Base-by-base conservation (phyloP, 345 rosid species). In the Conringia planisiliqua region DNA sequence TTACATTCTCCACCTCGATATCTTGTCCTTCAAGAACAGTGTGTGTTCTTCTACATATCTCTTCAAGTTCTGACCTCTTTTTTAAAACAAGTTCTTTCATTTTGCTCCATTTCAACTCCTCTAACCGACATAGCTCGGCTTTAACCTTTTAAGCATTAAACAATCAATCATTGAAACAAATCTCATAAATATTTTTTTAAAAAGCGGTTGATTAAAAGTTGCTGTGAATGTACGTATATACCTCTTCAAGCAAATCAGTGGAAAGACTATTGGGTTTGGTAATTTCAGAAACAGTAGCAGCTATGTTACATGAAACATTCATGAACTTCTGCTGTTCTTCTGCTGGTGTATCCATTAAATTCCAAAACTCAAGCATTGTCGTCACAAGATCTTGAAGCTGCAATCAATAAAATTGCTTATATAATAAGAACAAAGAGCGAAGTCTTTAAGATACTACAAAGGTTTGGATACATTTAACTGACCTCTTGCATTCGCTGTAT, bases 331-430 rank as follows among this genome's bases (percentile, higher is more conserved):
- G 97, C 71, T 95, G 99, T 75, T 95, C 98, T 62, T 92, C 96
- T 40, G 86, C 62, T 64, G 98, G 98, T 66, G 98, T 95, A 63
- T 95, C 99, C 99, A 95, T 87, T 85, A 92, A 70, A 73, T 90
- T 84, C 99, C 99, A 95, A 71, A 82, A 83, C 83, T 89, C 94
- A 78, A 95, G 78, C 92, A 95, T 86, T 39, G 97, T 84, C 3
- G 90, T 85, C 52, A 90, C 96, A 64, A 90, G 96, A 81, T 95
- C 99, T 89, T 92, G 99, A 33, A 95, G 97, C 99, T 92, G 93
- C 68, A 70, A 76, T 47, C 67, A 74, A 55, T 13, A 50, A 59
- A 30, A 65, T 10, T 12, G 1, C 18, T 32, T 16, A 32, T 47
- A 13, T 22, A 52, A 17, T 32, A 58, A 54, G 73, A 48, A 22